These are phyloP conservation scores for Polygonum maritimum DNA, from an alignment of 148 eudicot species.

Conservation along the genomic window DNA sequence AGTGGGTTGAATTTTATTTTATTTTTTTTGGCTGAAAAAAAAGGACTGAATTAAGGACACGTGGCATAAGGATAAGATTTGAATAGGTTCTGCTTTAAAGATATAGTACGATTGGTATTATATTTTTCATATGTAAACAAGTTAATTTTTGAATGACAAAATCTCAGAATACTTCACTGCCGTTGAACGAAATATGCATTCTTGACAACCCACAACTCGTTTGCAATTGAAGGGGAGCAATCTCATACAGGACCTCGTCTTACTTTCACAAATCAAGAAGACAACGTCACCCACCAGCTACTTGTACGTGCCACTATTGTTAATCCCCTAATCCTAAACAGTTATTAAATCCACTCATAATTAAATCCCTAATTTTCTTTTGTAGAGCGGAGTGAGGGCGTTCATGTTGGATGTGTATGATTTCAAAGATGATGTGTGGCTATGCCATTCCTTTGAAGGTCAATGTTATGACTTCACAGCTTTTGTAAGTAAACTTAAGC, in stretches of 20 bases:
- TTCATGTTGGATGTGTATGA: conserved; percentile 29
- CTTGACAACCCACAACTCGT: conserved; percentile 77
- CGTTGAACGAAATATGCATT: conserved; percentile 86
- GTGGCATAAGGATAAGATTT: too few relatives aligned
- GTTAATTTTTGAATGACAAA: background rate
- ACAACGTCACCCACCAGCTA: conserved; percentile 59
- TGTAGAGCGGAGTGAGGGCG: conserved; percentile 32
- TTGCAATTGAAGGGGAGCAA: conserved; percentile 44
- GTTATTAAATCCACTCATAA: background rate
- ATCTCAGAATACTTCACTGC: conserved; percentile 56
- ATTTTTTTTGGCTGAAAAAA: too few relatives aligned
- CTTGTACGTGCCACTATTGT: conserved; percentile 22
- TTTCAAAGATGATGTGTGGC: conserved; percentile 26
- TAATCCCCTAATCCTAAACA: background rate
- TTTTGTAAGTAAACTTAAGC: conserved; percentile 13
- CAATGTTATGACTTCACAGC: conserved; percentile 23
- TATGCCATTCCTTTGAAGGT: conserved; percentile 34
- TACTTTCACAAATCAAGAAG: conserved; percentile 69
- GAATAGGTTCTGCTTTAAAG: too few relatives aligned
- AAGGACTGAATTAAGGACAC: too few relatives aligned
- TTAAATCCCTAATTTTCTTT: background rate
- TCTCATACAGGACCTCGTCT: conserved; percentile 37
- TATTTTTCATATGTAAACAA: background rate
- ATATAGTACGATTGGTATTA: background rate
- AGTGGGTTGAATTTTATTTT: too few relatives aligned